Percentiles rank a stretch among this genome's conserved stretches.
Conservation (phyloP, 306 rosid genomes). For the Vachellia pachyceras region DNA sequence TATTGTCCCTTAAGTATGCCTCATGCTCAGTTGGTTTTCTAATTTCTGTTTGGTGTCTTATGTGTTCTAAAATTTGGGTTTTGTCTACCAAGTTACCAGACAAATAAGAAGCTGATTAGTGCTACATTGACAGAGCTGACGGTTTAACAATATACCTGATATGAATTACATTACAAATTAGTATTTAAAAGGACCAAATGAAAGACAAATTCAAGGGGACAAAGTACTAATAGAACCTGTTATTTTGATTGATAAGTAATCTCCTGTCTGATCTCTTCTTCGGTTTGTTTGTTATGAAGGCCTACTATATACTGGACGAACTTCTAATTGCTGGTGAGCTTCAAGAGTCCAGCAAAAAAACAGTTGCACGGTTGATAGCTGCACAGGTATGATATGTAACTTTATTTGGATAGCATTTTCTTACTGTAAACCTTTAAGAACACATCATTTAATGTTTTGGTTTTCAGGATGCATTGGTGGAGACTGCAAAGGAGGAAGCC, state of each 20-base stretch:
- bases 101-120: not conserved
- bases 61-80: not conserved
- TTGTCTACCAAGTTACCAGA: not conserved
- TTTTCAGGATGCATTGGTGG: slow-evolving; percentile 90
- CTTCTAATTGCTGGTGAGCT: slow-evolving; percentile 93
- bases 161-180: not conserved
- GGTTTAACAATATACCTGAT: not conserved
- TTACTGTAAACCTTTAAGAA: slow-evolving; percentile 13
- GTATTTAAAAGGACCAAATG: not conserved
- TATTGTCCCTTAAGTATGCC: not conserved
- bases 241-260: slow-evolving; percentile 2
- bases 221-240: not conserved
- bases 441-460: slow-evolving; percentile 6
- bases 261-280: slow-evolving; percentile 28
- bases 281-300: slow-evolving; percentile 55
- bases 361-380: slow-evolving; percentile 85
- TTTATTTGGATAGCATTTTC: not conserved
- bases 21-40: not conserved
- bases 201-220: not conserved
- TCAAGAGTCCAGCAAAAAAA: slow-evolving; percentile 97
- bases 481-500: slow-evolving; percentile 92
- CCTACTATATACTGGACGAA: slow-evolving; percentile 90
- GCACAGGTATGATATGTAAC: slow-evolving; percentile 71
- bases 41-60: not conserved
- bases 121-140: not conserved